Percentiles rank a stretch among this genome's conserved stretches.
Conservation (phyloP, 2,329 filamentous ascomycete species). For the Colletotrichum karsti region DNA sequence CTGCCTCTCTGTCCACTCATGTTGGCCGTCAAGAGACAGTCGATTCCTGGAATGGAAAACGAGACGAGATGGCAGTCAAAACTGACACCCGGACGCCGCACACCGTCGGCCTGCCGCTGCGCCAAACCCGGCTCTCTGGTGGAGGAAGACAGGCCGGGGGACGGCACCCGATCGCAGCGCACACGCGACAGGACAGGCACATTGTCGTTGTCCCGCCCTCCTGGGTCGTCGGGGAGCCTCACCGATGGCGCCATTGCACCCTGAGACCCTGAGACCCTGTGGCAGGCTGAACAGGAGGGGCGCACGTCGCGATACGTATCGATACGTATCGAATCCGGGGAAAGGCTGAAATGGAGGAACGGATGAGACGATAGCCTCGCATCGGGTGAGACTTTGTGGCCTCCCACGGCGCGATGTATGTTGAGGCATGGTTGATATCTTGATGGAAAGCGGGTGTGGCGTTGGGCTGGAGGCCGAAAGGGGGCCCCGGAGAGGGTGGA, state of each 20-base stretch:
- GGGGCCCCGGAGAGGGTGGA: not conserved
- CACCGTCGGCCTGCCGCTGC: not conserved
- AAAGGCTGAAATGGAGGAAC: constrained; percentile 22
- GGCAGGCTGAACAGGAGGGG: constrained; percentile 23
- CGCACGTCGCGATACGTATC: constrained; percentile 20
- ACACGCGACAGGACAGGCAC: constrained; percentile 16
- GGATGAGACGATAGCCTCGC: constrained; percentile 13
- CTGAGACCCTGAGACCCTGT: constrained; percentile 18
- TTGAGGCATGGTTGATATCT: not conserved
- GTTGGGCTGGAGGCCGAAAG: not conserved
- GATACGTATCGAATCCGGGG: constrained; percentile 29
- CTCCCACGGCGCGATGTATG: too few relatives aligned
- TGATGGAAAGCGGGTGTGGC: not conserved
- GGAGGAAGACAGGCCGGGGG: constrained; percentile 2
- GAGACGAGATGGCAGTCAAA: constrained; percentile 6
- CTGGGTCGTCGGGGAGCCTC: constrained; percentile 20
- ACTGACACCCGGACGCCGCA: not conserved
- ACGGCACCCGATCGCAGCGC: constrained; percentile 14
- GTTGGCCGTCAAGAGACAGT: not conserved
- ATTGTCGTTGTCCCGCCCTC: constrained; percentile 12
- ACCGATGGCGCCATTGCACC: constrained; percentile 27
- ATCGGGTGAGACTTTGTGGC: not conserved
- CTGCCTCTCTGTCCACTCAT: not conserved
- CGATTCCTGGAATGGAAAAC: constrained; percentile 8
- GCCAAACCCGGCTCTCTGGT: constrained; percentile 13